Evolutionary conservation across 2,329 filamentous ascomycete species (phyloP), one percentile per base, ranked within the genome.

Genomic region (Magnaporthiopsis incrustans): DNA sequence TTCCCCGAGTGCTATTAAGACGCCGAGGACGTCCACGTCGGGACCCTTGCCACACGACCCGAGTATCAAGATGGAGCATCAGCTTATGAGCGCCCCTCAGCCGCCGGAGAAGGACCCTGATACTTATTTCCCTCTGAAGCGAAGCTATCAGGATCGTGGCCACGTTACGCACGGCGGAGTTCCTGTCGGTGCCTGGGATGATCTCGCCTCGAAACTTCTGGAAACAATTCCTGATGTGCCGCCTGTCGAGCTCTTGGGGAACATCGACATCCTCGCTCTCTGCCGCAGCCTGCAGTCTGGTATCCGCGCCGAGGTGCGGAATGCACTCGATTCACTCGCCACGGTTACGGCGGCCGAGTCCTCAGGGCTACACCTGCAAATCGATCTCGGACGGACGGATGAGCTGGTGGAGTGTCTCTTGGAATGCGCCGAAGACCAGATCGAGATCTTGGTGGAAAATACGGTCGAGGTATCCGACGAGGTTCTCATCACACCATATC

Each of bases 251-350:
- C 93, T 98, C 70, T 82, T 98, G 63, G 95, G 94, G 11, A 84
- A 92, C 26, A 90, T 98, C 67, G 94, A 99, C 71, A 89, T 98
- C 33, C 89, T 93, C 68, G 92, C 94, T 26, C 81, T 99, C 57
- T 97, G 89, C 0, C 89, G 92, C 79, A 92, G 92, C 71, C 79
- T 99, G 53, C 92, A 97, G 72, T 96, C 90, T 64, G 94, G 94
- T 0, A 90, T 98, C 58, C 89, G 92, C 70, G 88, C 87, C 6
- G 95, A 99, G 76, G 89, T 97, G n/a, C 87, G 94, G 12, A 78
- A 97, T 67, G 94, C 94, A 2, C 79, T 99, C 59, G 95, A 98
- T 74, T 91, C 90, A 0, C 79, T 99, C 50, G 87, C 87, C 12
- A 86, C 85, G 26, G 81, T 95, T 15, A 80, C 81, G 18, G 91